A percentile compares a stretch with the other conserved stretches of the same genome.
Conservation (phyloP, 225 moss, liverwort and hornwort species). For the Marchantia paleacea region DNA sequence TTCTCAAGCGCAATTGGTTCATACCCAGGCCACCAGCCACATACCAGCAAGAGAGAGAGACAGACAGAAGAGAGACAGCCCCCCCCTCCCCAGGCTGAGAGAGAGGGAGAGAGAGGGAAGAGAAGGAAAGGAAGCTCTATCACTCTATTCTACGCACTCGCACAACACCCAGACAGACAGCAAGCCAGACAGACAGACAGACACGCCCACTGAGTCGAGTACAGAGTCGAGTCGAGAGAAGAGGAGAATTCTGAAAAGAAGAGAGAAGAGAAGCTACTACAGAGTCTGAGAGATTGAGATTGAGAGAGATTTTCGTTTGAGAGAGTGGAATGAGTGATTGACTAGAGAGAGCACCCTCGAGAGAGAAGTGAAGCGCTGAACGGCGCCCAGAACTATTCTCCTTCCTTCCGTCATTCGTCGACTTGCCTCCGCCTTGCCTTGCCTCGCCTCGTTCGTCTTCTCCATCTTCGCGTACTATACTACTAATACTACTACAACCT, state of each 20-base stretch:
- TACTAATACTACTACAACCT: neutral
- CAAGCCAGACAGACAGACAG: neutral
- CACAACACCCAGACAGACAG: neutral
- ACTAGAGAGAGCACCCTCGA: too few species aligned
- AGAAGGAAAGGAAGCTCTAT: neutral
- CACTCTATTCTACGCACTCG: neutral
- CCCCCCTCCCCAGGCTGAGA: too few species aligned
- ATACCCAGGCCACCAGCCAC: neutral
- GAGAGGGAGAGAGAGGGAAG: neutral
- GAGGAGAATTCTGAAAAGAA: too few species aligned
- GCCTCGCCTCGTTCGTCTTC: neutral
- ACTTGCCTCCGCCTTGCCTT: neutral
- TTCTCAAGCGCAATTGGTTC: conserved; percentile 15
- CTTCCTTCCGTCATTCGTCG: conserved; percentile 8
- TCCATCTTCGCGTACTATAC: neutral
- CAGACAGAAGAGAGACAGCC: neutral
- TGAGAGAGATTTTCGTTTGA: neutral
- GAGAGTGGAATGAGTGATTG: neutral
- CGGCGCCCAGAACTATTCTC: conserved; percentile 5
- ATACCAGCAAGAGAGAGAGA: neutral
- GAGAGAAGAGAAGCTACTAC: too few species aligned
- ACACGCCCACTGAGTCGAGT: neutral
- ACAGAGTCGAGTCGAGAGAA: neutral
- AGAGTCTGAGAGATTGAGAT: neutral
- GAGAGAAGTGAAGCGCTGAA: conserved; percentile 13